Evolutionary conservation across 352 stramenopile genomes (phyloP).

Genomic region (Plasmopara halstedii): DNA sequence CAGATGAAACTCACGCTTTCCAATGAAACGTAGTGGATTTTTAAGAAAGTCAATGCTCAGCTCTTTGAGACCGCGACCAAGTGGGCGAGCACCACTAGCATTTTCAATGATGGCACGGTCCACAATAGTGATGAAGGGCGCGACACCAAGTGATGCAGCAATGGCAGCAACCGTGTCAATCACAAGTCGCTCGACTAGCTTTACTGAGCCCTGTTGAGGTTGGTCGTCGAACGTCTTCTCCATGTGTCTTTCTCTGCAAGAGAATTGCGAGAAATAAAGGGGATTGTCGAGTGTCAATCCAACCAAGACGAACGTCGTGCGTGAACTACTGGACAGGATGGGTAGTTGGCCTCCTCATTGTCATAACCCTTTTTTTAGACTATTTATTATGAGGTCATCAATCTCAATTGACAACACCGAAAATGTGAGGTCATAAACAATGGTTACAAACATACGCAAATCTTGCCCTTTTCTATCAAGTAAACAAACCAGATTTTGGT

Average conservation of each 20-base stretch:
- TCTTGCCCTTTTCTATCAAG: too few relatives aligned
- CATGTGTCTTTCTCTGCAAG: neutral
- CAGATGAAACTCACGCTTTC: conserved; percentile 82
- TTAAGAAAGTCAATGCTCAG: conserved; percentile 48
- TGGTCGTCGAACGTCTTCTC: neutral
- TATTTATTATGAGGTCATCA: too few relatives aligned
- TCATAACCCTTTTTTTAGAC: too few relatives aligned
- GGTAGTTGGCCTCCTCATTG: too few relatives aligned
- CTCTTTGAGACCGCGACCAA: conserved; percentile 59
- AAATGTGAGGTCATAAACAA: too few relatives aligned
- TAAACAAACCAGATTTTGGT: too few relatives aligned
- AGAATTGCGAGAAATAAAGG: neutral
- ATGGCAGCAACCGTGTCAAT: conserved; percentile 54
- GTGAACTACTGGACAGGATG: too few relatives aligned
- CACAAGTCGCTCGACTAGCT: conserved; percentile 47
- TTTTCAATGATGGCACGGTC: conserved; percentile 89
- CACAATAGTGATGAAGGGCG: conserved; percentile 85
- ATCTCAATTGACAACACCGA: too few relatives aligned
- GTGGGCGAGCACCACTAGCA: conserved; percentile 57
- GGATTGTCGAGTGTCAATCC: neutral
- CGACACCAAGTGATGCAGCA: conserved; percentile 61
- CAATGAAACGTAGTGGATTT: conserved; percentile 74
- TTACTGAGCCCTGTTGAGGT: conserved; percentile 1
- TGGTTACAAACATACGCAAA: too few relatives aligned
- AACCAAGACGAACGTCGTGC: too few relatives aligned